These are phyloP conservation scores for Metschnikowia lachancei DNA, from an alignment of 805 yeast species.

Conservation along the genomic window DNA sequence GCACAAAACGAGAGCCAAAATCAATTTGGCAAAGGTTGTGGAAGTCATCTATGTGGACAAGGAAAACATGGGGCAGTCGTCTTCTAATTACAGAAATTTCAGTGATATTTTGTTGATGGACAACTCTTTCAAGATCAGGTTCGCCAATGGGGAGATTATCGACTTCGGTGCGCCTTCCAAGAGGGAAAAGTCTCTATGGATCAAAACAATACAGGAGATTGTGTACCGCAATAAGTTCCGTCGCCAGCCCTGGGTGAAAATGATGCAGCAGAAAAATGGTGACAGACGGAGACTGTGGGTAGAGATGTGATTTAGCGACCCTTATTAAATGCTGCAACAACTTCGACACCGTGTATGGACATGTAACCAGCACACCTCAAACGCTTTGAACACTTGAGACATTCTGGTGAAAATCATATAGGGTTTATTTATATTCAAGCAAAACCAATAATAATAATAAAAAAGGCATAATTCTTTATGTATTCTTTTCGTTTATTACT, in stretches of 20 bases:
- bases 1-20: constrained; percentile 67
- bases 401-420: too few species aligned
- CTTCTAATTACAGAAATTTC: constrained; percentile 51
- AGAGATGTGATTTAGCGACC: not conserved
- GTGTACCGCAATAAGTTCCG: constrained; percentile 55
- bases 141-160: constrained; percentile 77
- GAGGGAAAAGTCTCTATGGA: constrained; percentile 65
- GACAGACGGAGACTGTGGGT: constrained; percentile 8
- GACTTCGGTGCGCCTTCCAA: constrained; percentile 81
- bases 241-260: constrained; percentile 59
- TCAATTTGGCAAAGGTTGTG: constrained; percentile 68
- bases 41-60: constrained; percentile 48
- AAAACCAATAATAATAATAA: too few species aligned
- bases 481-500: too few species aligned
- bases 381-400: too few species aligned
- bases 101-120: constrained; percentile 69
- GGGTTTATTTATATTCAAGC: too few species aligned
- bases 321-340: not conserved
- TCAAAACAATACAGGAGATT: constrained; percentile 52
- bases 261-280: constrained; percentile 33
- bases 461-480: too few species aligned
- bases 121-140: constrained; percentile 71
- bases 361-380: too few species aligned
- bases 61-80: constrained; percentile 26
- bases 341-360: too few species aligned